phyloP scores from a whole-genome alignment of 352 stramenopile species.

The Phytophthora pluvialis region DNA sequence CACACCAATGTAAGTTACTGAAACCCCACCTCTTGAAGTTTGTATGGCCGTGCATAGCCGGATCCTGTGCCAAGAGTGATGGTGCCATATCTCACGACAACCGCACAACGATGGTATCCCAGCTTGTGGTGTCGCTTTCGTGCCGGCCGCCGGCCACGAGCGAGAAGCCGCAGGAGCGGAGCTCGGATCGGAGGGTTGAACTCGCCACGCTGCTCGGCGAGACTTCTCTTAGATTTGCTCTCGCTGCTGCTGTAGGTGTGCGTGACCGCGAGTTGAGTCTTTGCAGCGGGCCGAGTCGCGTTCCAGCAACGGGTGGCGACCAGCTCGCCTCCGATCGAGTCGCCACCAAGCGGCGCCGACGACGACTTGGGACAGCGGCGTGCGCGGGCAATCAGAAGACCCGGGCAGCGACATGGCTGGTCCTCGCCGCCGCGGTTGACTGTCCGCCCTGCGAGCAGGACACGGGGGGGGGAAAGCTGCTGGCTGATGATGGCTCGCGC shows the following conservation, averaged over 20 bases:
- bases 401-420: slow-evolving; percentile 24
- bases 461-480: slow-evolving; percentile 23
- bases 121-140: slow-evolving; percentile 24
- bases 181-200: slow-evolving; percentile 15
- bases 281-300: slow-evolving; percentile 4
- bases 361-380: slow-evolving; percentile 19
- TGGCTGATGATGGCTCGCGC: slow-evolving; percentile 11
- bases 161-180: slow-evolving; percentile 6
- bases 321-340: neutral
- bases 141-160: slow-evolving; percentile 20
- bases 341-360: neutral
- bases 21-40: slow-evolving; percentile 34
- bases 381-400: slow-evolving; percentile 13
- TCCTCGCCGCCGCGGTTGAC: slow-evolving; percentile 13
- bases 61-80: slow-evolving; percentile 5
- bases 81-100: slow-evolving; percentile 35
- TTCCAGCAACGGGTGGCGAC: slow-evolving; percentile 7
- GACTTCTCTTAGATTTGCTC: slow-evolving; percentile 3
- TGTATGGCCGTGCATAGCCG: slow-evolving; percentile 19
- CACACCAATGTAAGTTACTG: slow-evolving; percentile 24
- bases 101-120: slow-evolving; percentile 22
- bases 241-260: neutral
- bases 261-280: slow-evolving; percentile 4
- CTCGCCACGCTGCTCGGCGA: neutral
- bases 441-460: slow-evolving; percentile 13